Base-by-base conservation (phyloP, 2,329 filamentous ascomycete species). In the Daldinia eschscholtzii region DNA sequence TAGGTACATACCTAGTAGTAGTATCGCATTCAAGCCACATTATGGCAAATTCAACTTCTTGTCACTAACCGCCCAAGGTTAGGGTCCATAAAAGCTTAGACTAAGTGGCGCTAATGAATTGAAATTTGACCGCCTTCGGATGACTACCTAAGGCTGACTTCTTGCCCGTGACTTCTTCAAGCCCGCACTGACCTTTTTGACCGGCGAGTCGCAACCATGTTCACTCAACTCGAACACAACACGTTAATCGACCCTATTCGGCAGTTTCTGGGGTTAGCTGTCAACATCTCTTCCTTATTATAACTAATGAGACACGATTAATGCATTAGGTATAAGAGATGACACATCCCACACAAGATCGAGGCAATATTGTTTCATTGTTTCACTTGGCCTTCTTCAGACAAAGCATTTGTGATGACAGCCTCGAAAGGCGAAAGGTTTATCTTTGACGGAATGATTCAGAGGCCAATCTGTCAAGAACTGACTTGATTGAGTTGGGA, bases 221-320 rank as follows among this genome's bases (percentile, higher is more conserved):
- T 67, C 64, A 57, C 55, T 66, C 64, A 64, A 57, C 65, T 63
- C 42, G 46, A 72, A 72, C 70, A 72, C 70, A 72, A 72, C 70
- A 72, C 70, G 64, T 72, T 59, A 72, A 72, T 72, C 64, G 35
- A 65, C 37, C 42, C 61, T 52, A 64, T 58, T 70, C 67, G 70
- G 56, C 59, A 67, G 42, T 64, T 72, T 64, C 59, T 33, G 57
- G 65, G 53, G 44, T 57, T 64, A 42, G 44, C 42, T 46, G 28
- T 62, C 61, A 61, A 65, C 70, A 41, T 59, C 58, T 61, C 48
- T 63, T 41, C 15, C 46, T 53, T 50, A 33, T 58, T 35, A 55
- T 50, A 23, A 23, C 33, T 42, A 39, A 61, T 44, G 41, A 61
- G 57, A 53, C 35, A 52, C 28, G 37, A 48, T n/a, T 15, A 23